These are phyloP conservation scores for Aspergillus jensenii DNA, from an alignment of 2,329 filamentous ascomycete genomes.

Conservation along the genomic window DNA sequence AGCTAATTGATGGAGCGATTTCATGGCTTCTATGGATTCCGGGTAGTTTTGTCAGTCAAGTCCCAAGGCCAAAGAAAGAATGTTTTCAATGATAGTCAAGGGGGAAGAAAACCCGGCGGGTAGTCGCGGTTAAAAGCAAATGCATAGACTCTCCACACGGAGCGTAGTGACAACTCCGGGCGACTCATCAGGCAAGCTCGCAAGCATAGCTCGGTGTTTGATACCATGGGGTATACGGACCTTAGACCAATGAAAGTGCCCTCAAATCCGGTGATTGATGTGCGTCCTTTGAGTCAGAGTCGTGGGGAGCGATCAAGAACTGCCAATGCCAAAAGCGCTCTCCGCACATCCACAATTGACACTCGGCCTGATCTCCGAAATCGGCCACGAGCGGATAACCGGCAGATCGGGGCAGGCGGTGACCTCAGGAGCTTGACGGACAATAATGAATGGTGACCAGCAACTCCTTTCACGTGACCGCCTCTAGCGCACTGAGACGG, in stretches of 20 bases:
- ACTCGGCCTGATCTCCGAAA: constrained; percentile 15
- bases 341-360: constrained; percentile 3
- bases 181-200: not conserved
- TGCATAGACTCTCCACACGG: constrained; percentile 26
- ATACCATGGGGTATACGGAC: not conserved
- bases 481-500: not conserved
- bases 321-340: not conserved
- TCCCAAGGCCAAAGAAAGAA: not conserved
- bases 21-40: constrained; percentile 26
- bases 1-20: constrained; percentile 36
- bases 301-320: not conserved
- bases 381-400: constrained; percentile 8
- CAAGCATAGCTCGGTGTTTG: not conserved
- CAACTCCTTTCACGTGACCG: not conserved
- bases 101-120: constrained; percentile 3
- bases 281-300: constrained; percentile 1
- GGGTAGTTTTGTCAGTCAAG: not conserved
- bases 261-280: not conserved
- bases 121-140: constrained; percentile 14
- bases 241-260: not conserved
- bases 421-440: not conserved
- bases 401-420: constrained; percentile 12
- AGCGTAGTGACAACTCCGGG: constrained; percentile 29
- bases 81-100: not conserved
- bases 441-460: too few relatives aligned